Percentiles rank a stretch among this genome's conserved stretches.
Evolutionary conservation across 1,139 yeast species (phyloP).

Genomic region (Diutina mesorugosa): DNA sequence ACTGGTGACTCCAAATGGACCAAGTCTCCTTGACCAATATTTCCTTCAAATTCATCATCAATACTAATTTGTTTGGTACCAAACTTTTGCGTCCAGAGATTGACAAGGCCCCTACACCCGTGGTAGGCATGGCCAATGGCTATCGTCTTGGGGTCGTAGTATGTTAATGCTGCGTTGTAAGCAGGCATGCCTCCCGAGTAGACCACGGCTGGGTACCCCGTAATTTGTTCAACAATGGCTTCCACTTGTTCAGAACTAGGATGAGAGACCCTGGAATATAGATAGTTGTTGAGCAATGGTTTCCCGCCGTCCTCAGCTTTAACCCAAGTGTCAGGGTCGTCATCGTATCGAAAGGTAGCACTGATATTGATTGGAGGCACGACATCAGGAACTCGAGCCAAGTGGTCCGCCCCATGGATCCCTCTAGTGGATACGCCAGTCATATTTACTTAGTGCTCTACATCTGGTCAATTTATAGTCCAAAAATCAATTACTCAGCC

Average conservation of each 20-base stretch:
- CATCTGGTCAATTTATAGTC: no score
- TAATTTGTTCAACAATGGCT: slow-evolving; percentile 38
- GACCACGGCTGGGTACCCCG: slow-evolving; percentile 42
- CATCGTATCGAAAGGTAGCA: slow-evolving; percentile 60
- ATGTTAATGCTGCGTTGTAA: slow-evolving; percentile 60
- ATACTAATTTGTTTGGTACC: slow-evolving; percentile 42
- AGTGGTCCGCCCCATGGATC: slow-evolving; percentile 51
- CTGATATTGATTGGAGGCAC: slow-evolving; percentile 74
- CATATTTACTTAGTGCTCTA: slow-evolving; percentile 11
- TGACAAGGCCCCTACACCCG: slow-evolving; percentile 64
- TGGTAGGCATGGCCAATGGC: slow-evolving; percentile 78
- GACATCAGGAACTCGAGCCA: slow-evolving; percentile 38
- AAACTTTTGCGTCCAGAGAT: slow-evolving; percentile 47
- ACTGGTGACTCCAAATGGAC: slow-evolving; percentile 81
- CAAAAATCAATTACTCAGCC: no score
- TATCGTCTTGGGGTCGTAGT: slow-evolving; percentile 60
- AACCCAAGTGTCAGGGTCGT: slow-evolving; percentile 38
- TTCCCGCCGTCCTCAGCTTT: slow-evolving; percentile 15
- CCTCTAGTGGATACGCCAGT: slow-evolving; percentile 36
- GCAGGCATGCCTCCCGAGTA: slow-evolving; percentile 78
- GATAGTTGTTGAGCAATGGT: slow-evolving; percentile 6
- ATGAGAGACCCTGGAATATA: slow-evolving; percentile 63
- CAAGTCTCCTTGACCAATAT: slow-evolving; percentile 45
- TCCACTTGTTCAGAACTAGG: slow-evolving; percentile 65
- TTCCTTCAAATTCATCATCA: slow-evolving; percentile 19